Evolutionary conservation across 1,284 basidiomycete species (phyloP).

Genomic region (Ceratobasidium sp.): DNA sequence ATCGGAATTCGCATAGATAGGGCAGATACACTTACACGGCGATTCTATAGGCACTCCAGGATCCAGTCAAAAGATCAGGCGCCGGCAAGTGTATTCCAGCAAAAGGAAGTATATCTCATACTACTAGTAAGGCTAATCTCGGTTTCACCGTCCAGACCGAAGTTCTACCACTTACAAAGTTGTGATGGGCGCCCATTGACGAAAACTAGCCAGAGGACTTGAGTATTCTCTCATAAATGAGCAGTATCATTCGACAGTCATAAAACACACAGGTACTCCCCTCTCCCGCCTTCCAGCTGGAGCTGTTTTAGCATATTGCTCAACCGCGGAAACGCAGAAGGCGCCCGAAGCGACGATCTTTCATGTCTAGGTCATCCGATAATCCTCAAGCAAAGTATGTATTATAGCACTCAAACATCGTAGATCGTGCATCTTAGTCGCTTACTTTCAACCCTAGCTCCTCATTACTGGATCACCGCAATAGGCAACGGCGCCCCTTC

Average conservation of each 20-base stretch:
- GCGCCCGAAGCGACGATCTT: no score
- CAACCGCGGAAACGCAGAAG: not conserved
- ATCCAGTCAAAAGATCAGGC: not conserved
- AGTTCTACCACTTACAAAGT: no score
- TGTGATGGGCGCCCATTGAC: no score
- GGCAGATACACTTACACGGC: no score
- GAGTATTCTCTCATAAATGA: no score
- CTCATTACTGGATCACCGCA: not conserved
- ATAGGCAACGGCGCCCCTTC: not conserved
- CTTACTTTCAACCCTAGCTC: not conserved
- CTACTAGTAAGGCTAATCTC: no score
- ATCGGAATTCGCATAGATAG: no score
- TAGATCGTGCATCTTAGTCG: not conserved
- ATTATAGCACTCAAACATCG: not conserved
- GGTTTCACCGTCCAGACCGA: not conserved
- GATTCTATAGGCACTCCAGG: not conserved
- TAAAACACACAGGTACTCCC: no score
- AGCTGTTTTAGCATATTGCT: not conserved
- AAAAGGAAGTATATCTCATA: not conserved
- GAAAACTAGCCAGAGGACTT: no score
- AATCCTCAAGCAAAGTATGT: not conserved
- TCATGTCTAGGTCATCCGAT: not conserved
- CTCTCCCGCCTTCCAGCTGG: no score
- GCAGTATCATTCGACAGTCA: no score
- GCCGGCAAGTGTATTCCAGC: not conserved